A percentile compares a stretch with the other conserved stretches of the same genome.
These are phyloP conservation scores for Sarocladium strictum DNA, from an alignment of 2,329 filamentous ascomycete species.

Conservation along the genomic window DNA sequence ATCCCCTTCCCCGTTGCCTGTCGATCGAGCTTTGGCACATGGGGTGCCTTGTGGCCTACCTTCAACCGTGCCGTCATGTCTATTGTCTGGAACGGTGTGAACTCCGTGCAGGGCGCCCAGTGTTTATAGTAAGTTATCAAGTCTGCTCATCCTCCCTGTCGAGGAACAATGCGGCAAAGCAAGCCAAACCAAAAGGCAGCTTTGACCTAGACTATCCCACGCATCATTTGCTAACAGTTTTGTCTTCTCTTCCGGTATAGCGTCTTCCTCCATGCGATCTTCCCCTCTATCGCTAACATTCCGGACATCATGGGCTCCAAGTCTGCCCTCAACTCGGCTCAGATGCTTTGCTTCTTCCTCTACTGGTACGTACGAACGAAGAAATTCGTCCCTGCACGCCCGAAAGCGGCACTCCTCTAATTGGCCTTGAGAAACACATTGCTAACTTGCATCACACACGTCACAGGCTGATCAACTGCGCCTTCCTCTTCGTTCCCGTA, in stretches of 20 bases:
- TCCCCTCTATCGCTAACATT: conserved; percentile 32
- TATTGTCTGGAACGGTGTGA: conserved; percentile 39
- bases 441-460: background rate
- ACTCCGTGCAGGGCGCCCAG: conserved; percentile 27
- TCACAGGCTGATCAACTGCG: conserved; percentile 25
- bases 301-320: conserved; percentile 32
- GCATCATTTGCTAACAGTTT: no score
- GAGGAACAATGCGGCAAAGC: no score
- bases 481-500: conserved; percentile 29
- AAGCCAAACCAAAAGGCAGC: no score
- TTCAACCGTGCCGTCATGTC: conserved; percentile 38
- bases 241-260: no score
- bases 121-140: conserved; percentile 18
- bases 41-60: conserved; percentile 37
- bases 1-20: conserved; percentile 23
- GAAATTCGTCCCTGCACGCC: background rate
- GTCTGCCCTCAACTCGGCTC: conserved; percentile 32
- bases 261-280: conserved; percentile 33
- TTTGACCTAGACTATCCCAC: background rate
- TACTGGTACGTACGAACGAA: conserved; percentile 30
- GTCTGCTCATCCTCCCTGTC: background rate
- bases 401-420: no score
- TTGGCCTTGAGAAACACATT: no score
- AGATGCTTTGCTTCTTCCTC: conserved; percentile 35
- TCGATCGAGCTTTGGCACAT: conserved; percentile 36